Base-by-base conservation (phyloP, 768 basidiomycete genomes). In the Filobasidium wieringae region DNA sequence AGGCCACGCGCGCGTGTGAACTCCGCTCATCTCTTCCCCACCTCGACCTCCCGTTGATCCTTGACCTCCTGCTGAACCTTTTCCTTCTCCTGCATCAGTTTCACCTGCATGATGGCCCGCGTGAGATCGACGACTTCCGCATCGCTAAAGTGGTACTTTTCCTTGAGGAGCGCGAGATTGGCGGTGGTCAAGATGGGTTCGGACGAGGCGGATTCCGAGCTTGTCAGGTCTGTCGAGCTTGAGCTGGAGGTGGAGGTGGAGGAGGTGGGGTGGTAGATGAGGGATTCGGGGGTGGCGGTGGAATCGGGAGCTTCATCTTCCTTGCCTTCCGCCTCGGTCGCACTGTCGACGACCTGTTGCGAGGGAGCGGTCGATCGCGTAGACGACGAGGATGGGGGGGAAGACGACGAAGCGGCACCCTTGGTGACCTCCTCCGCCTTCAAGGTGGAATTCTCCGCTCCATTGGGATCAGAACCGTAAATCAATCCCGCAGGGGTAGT, bases 91-190 rank as follows among this genome's bases (percentile, higher is more conserved):
- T 66, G 47, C 31, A 73, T 49, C 58, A 64, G 39, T 53, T 71
- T 67, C 9, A 68, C 69, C 63, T 76, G 75, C 51, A 71, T 68
- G 1, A 72, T 65, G 27, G 75, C 75, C 29, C 75, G 40, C 29
- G 60, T 67, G n/a, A 76, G 51, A 60, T 76, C 75, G 17, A 71
- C 67, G 17, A 66, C 55, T 59, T 76, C 74, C 24, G 64, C 57
- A 9, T 68, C 62, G 24, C 56, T 50, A 24, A 76, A 47, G 6
- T 55, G 36, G 49, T 74, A 76, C 31, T 59, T 58, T 53, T 64
- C 36, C 4, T 64, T 64, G 19, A 76, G 33, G 8, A 62, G 17
- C 0, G 67, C 63, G 15, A 73, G 61, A 36, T 66, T 61, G 7
- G 57, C 61, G 1, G 57, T 51, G 0, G 62, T 55, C 27, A 57